Evolutionary conservation across 495 filamentous ascomycete genomes (phyloP).

Genomic region (Penicillium coffeae): DNA sequence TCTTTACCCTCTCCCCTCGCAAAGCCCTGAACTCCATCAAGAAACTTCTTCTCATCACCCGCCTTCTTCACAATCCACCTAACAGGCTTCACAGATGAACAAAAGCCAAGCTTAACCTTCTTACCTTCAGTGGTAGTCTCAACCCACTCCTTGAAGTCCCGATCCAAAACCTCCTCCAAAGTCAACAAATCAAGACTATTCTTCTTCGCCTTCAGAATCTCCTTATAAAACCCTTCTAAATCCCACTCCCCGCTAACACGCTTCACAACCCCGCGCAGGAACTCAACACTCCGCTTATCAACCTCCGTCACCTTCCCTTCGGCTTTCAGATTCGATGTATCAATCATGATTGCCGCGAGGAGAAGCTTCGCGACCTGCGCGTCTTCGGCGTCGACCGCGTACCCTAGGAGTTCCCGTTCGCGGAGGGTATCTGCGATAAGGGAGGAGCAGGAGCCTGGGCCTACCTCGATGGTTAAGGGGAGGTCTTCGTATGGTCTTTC

Average conservation of each 20-base stretch:
- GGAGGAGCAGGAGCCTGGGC: conserved; percentile 74
- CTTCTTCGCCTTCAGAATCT: conserved; percentile 64
- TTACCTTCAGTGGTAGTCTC: conserved; percentile 38
- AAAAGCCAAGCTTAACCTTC: conserved; percentile 64
- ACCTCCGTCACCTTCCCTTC: conserved; percentile 68
- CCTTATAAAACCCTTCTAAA: conserved; percentile 54
- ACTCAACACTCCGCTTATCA: conserved; percentile 62
- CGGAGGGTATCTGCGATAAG: conserved; percentile 64
- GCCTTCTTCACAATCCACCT: conserved; percentile 59
- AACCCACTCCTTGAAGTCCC: conserved; percentile 91
- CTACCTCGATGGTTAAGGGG: conserved; percentile 62
- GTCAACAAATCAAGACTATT: conserved; percentile 61
- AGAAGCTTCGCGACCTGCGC: conserved; percentile 68
- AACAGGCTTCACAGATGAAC: conserved; percentile 65
- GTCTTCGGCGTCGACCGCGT: not conserved
- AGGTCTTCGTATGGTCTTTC: conserved; percentile 11
- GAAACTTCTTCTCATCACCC: conserved; percentile 34
- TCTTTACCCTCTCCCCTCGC: conserved; percentile 42
- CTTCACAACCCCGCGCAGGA: conserved; percentile 54
- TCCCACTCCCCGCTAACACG: not conserved
- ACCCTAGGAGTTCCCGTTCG: conserved; percentile 48
- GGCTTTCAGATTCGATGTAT: conserved; percentile 71
- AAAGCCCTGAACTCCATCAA: conserved; percentile 50
- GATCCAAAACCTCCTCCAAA: conserved; percentile 71
- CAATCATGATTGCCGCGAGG: conserved; percentile 76